Evolutionary conservation across 2,329 filamentous ascomycete species (phyloP).

Genomic region (Plenodomus biglobosus): DNA sequence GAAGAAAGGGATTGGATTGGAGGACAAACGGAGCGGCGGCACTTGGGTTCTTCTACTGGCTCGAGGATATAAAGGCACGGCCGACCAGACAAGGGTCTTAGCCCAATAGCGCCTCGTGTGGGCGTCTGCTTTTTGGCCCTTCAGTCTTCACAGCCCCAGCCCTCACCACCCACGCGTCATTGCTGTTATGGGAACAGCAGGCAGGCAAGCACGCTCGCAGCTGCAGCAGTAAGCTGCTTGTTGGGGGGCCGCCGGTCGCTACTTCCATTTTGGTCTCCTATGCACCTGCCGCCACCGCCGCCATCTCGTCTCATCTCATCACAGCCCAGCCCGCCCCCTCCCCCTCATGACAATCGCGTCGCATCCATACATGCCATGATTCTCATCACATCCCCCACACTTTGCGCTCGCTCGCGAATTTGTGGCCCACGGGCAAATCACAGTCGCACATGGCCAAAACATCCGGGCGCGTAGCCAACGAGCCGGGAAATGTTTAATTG

Average conservation of each 20-base stretch:
- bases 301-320: neutral
- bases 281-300: neutral
- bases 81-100: constrained; percentile 2
- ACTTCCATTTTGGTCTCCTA: too few species aligned
- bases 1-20: constrained; percentile 27
- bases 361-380: too few species aligned
- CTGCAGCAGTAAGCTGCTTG: too few species aligned
- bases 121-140: neutral
- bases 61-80: constrained; percentile 16
- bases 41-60: neutral
- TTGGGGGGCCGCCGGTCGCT: too few species aligned
- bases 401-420: neutral
- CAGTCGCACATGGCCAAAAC: constrained; percentile 23
- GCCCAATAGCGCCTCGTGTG: neutral
- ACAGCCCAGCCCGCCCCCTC: too few species aligned
- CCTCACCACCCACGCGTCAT: neutral
- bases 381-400: too few species aligned
- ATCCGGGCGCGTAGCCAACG: constrained; percentile 38
- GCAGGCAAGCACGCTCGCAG: neutral
- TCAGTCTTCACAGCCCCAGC: neutral
- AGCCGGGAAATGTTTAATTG: too few species aligned
- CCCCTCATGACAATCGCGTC: too few species aligned
- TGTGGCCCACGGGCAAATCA: constrained; percentile 32
- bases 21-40: constrained; percentile 23
- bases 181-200: neutral